Conservation (phyloP, 2,329 filamentous ascomycete genomes). For the Elsinoe necatrix region DNA sequence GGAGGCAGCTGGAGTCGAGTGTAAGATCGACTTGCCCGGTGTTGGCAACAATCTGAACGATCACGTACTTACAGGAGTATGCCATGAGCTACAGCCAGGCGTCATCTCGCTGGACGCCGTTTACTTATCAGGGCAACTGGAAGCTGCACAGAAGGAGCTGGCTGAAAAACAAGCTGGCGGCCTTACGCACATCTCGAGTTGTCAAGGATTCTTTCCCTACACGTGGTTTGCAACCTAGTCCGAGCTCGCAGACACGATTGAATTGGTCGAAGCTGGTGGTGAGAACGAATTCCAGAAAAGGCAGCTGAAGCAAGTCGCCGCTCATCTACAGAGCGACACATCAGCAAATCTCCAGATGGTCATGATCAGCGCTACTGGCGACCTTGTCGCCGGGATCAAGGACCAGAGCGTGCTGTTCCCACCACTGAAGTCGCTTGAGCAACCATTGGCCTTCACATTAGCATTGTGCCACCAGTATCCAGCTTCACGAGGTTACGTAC, state of each 20-base stretch:
- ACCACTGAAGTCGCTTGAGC: constrained; percentile 19
- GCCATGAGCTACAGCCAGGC: constrained; percentile 25
- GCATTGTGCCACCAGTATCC: constrained; percentile 28
- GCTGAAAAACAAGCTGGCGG: constrained; percentile 27
- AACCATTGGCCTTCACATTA: constrained; percentile 22
- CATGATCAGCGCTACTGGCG: constrained; percentile 26
- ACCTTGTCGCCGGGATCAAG: constrained; percentile 22
- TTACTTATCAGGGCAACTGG: constrained; percentile 27
- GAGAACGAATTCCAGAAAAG: constrained; percentile 28
- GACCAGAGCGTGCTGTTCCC: constrained; percentile 27
- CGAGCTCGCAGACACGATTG: constrained; percentile 28
- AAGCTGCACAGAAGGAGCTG: constrained; percentile 28
- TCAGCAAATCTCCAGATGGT: constrained; percentile 33
- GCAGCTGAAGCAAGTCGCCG: constrained; percentile 30
- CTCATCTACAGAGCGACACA: constrained; percentile 29
- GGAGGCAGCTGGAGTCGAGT: constrained; percentile 33
- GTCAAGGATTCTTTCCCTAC: constrained; percentile 33
- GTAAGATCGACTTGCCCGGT: constrained; percentile 34
- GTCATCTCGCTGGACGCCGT: constrained; percentile 26
- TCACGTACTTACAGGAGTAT: constrained; percentile 19
- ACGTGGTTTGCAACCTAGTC: constrained; percentile 28
- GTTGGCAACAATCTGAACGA: constrained; percentile 32
- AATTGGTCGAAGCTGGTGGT: constrained; percentile 23
- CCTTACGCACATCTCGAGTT: constrained; percentile 27
- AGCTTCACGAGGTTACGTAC: constrained; percentile 26